Conservation (phyloP, 345 rosid species). For the Linum tenue region DNA sequence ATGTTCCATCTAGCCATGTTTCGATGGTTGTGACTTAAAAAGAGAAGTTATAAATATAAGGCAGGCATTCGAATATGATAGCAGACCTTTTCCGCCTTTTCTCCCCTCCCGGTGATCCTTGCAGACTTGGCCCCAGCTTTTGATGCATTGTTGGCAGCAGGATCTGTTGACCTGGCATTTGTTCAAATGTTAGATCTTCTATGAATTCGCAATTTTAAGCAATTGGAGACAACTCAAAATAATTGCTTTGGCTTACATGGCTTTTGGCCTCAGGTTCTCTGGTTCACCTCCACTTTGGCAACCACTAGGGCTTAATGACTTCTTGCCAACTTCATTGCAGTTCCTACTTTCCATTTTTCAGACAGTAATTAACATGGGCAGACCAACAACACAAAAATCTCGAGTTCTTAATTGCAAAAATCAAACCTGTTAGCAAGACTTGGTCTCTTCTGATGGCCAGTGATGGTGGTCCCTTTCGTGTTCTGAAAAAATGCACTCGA, state of each 20-base stretch:
- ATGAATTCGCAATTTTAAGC: background rate
- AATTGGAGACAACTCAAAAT: background rate
- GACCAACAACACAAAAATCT: background rate
- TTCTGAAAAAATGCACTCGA: background rate
- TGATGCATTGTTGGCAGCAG: background rate
- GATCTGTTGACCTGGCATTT: background rate
- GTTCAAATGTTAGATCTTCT: background rate
- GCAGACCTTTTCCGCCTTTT: background rate
- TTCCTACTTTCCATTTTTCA: background rate
- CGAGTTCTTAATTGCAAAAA: background rate
- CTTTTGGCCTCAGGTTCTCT: background rate
- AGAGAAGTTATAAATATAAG: background rate
- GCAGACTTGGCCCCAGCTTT: background rate
- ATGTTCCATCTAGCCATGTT: background rate
- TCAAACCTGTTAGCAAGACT: background rate
- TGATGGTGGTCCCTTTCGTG: too few relatives aligned
- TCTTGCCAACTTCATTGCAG: background rate
- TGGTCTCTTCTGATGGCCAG: background rate
- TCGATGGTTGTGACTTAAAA: background rate
- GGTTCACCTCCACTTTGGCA: background rate
- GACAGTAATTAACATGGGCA: background rate
- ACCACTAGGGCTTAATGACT: background rate
- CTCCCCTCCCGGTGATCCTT: background rate
- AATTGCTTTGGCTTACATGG: background rate
- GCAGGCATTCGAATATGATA: background rate